Conservation (phyloP, 2,329 filamentous ascomycete genomes). For the Meredithiella fracta region DNA sequence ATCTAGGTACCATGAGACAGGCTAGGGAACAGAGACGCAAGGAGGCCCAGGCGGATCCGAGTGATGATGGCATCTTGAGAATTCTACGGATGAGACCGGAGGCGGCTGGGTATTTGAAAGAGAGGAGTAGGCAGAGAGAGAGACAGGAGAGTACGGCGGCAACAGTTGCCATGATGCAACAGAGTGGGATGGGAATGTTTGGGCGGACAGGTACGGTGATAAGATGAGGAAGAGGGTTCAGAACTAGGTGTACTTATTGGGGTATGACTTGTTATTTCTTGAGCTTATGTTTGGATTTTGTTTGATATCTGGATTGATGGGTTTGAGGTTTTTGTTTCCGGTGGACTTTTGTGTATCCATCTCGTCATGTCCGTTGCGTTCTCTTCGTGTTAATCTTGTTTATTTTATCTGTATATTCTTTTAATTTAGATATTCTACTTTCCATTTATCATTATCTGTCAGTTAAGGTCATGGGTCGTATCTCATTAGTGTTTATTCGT, state of each 20-base stretch:
- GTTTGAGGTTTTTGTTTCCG: background rate
- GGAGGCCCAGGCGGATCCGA: conserved; percentile 89
- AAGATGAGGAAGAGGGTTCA: background rate
- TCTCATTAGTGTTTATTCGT: no score
- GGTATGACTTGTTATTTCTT: background rate
- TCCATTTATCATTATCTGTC: background rate
- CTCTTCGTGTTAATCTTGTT: background rate
- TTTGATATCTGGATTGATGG: background rate
- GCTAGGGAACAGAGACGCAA: conserved; percentile 92
- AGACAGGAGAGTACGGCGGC: conserved; percentile 76
- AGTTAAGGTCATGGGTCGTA: no score
- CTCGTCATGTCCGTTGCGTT: background rate
- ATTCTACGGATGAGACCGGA: conserved; percentile 92
- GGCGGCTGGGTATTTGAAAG: conserved; percentile 70
- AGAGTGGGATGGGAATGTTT: conserved; percentile 43
- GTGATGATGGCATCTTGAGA: conserved; percentile 92
- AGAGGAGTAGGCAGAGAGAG: conserved; percentile 86
- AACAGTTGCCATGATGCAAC: conserved; percentile 79
- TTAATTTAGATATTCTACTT: background rate
- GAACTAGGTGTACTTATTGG: background rate
- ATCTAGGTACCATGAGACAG: conserved; percentile 88
- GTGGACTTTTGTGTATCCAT: background rate
- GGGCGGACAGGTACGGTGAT: conserved; percentile 27
- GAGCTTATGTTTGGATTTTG: background rate
- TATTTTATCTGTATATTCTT: background rate